phyloP scores from a whole-genome alignment of 257 asterid species.

The Fraxinus anomala region DNA sequence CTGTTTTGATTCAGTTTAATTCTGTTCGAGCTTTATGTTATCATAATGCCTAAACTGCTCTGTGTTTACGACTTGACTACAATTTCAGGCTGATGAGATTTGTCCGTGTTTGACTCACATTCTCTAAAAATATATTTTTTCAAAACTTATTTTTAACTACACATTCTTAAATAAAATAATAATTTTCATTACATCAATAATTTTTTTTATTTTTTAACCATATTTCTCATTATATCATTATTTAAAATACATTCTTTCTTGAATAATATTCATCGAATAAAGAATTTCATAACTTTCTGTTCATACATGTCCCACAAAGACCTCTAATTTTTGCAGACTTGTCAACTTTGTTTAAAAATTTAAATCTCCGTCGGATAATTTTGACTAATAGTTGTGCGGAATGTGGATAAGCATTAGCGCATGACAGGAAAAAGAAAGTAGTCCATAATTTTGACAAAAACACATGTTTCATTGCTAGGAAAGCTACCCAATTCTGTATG shows the following conservation, averaged over 20 bases:
- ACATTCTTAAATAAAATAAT: no score
- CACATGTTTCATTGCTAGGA: background rate
- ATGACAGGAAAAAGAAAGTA: background rate
- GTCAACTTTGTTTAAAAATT: no score
- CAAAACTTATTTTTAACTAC: no score
- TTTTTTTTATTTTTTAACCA: no score
- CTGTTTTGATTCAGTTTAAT: background rate
- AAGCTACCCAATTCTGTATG: background rate
- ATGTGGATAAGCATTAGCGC: background rate
- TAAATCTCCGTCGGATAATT: background rate
- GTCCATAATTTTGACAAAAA: background rate
- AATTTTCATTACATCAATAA: no score
- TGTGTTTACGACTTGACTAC: background rate
- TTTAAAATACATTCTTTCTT: no score
- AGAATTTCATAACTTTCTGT: no score
- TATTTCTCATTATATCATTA: no score
- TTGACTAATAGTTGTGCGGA: background rate
- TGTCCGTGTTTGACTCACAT: no score
- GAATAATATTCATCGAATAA: no score
- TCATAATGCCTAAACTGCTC: background rate
- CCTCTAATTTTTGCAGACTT: background rate
- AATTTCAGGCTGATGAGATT: no score
- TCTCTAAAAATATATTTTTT: no score
- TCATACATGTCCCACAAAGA: background rate
- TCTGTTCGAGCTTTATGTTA: background rate